These are phyloP conservation scores for Syncephalastrum sp. DNA, from an alignment of 371 early-diverging fungal species.

Conservation along the genomic window DNA sequence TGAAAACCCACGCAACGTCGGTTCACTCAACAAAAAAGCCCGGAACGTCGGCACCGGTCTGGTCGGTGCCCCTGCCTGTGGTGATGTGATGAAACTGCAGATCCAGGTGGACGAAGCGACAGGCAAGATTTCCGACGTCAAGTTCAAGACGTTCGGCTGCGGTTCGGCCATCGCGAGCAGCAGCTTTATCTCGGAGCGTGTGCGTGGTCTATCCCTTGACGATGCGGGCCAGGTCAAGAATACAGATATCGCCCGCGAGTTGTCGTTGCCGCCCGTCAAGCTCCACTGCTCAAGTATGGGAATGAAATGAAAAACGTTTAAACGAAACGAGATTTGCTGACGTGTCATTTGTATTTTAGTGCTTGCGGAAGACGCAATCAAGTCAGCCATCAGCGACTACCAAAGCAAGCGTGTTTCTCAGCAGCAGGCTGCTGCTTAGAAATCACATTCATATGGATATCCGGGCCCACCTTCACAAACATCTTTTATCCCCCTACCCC, in stretches of 20 bases:
- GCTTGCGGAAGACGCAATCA: slow-evolving; percentile 99
- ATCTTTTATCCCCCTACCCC: too few species aligned
- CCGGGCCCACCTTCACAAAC: too few species aligned
- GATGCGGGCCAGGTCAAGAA: slow-evolving; percentile 95
- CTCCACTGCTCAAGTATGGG: slow-evolving; percentile 94
- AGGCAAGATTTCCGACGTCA: slow-evolving; percentile 94
- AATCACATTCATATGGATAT: too few species aligned
- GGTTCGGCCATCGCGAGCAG: slow-evolving; percentile 98
- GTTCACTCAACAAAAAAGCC: slow-evolving; percentile 86
- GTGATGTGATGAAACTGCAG: slow-evolving; percentile 99
- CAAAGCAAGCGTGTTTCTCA: slow-evolving; percentile 54
- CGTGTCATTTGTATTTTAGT: slow-evolving; percentile 46
- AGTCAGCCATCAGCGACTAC: slow-evolving; percentile 94
- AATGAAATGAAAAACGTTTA: slow-evolving; percentile 2
- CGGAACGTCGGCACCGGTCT: slow-evolving; percentile 96
- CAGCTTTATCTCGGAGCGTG: slow-evolving; percentile 91
- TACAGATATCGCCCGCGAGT: slow-evolving; percentile 96
- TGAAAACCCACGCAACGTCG: slow-evolving; percentile 96
- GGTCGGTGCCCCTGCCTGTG: slow-evolving; percentile 99
- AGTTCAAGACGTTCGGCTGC: slow-evolving; percentile 99
- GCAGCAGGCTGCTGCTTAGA: too few species aligned
- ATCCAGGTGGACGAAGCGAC: slow-evolving; percentile 91
- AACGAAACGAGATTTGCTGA: not conserved
- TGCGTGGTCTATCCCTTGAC: slow-evolving; percentile 89
- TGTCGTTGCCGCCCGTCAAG: slow-evolving; percentile 97